Evolutionary conservation across 2,329 filamentous ascomycete species (phyloP).

Genomic region (Myotisia sp.): DNA sequence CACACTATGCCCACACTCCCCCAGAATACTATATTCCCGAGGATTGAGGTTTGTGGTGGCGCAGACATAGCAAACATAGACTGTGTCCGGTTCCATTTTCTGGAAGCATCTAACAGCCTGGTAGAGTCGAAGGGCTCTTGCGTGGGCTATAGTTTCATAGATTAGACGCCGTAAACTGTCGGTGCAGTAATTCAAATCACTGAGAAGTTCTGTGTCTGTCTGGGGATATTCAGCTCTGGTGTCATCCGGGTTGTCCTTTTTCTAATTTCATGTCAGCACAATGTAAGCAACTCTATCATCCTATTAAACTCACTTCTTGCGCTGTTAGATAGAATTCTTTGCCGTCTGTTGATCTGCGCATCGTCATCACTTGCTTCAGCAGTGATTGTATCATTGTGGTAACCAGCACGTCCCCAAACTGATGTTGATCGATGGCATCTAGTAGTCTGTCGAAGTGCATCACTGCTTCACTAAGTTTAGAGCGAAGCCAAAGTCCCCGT

Average conservation of each 20-base stretch:
- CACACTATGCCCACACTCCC: conserved; percentile 39
- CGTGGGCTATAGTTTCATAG: conserved; percentile 21
- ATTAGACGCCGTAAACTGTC: conserved; percentile 15
- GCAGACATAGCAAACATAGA: conserved; percentile 23
- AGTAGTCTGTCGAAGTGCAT: conserved; percentile 20
- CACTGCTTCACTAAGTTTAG: conserved; percentile 13
- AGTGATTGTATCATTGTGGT: conserved; percentile 14
- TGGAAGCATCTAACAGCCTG: conserved; percentile 20
- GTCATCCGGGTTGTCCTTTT: conserved; percentile 5
- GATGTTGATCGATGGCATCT: conserved; percentile 16
- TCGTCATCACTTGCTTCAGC: conserved; percentile 13
- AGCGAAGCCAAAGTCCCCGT: conserved; percentile 20
- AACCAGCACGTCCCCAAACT: conserved; percentile 19
- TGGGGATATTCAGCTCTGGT: conserved; percentile 8
- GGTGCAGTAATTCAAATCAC: conserved; percentile 15
- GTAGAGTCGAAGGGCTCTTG: conserved; percentile 22
- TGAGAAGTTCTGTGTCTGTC: conserved; percentile 10
- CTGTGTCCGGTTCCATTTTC: conserved; percentile 3
- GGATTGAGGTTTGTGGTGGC: conserved; percentile 15
- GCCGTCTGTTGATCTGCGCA: conserved; percentile 18
- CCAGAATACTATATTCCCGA: conserved; percentile 28
- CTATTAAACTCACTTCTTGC: conserved; percentile 7
- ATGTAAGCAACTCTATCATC: neutral
- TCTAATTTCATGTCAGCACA: conserved; percentile 4
- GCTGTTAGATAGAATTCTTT: conserved; percentile 16